Evolutionary conservation across 2,329 filamentous ascomycete genomes (phyloP).

Genomic region (Byssothecium circinans): DNA sequence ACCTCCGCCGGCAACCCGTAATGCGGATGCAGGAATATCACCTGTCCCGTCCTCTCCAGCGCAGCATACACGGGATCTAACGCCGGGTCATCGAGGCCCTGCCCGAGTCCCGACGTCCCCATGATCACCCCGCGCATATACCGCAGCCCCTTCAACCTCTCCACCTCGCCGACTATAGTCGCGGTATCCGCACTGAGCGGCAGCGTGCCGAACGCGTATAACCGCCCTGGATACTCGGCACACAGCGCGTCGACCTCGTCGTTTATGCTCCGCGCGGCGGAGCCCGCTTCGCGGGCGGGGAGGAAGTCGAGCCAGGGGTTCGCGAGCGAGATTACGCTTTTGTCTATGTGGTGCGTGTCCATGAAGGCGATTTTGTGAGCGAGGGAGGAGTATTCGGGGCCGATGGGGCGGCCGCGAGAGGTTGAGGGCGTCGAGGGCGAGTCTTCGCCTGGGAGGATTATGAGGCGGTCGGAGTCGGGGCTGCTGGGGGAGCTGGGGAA

Average conservation of each 20-base stretch:
- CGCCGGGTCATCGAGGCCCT: constrained; percentile 75
- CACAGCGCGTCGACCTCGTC: constrained; percentile 76
- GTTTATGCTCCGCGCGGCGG: constrained; percentile 71
- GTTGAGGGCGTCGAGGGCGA: constrained; percentile 52
- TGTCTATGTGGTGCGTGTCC: constrained; percentile 78
- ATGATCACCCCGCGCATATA: constrained; percentile 85
- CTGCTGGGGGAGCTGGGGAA: constrained; percentile 57
- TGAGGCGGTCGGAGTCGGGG: constrained; percentile 67
- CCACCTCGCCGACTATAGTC: constrained; percentile 66
- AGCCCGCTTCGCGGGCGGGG: constrained; percentile 59
- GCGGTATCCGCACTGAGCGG: constrained; percentile 69
- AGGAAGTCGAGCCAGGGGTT: constrained; percentile 96
- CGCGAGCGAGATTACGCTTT: constrained; percentile 83
- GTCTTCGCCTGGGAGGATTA: constrained; percentile 64
- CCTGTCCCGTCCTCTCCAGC: constrained; percentile 64
- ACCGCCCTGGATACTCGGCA: constrained; percentile 61
- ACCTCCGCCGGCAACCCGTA: constrained; percentile 82
- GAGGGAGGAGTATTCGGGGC: constrained; percentile 79
- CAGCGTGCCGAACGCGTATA: constrained; percentile 83
- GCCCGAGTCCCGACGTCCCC: constrained; percentile 78
- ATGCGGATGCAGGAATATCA: constrained; percentile 87
- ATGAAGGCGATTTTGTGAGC: constrained; percentile 83
- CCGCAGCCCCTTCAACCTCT: constrained; percentile 61
- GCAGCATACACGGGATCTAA: constrained; percentile 73
- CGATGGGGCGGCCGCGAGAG: constrained; percentile 77